Conservation (phyloP, 1,284 basidiomycete species). For the Boletus smithii region DNA sequence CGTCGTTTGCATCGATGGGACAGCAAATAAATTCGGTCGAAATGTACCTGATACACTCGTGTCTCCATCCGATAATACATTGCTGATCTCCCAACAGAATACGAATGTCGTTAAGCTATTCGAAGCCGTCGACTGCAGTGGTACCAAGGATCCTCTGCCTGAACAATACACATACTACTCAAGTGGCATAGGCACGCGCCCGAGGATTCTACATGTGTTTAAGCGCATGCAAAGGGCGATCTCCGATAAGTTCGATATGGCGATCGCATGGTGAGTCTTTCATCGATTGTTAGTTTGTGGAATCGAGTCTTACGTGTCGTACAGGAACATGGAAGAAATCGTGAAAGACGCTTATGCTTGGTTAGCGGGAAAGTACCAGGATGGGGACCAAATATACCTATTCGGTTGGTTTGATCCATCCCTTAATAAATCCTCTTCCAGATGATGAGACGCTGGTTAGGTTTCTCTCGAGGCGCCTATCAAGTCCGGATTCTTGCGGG, state of each 20-base stretch:
- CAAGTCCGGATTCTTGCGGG: conserved; percentile 32
- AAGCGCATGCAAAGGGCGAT: conserved; percentile 15
- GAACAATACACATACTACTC: conserved; percentile 39
- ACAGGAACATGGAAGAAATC: conserved; percentile 36
- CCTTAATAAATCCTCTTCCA: too few relatives aligned
- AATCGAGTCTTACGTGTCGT: too few relatives aligned
- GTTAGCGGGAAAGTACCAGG: conserved; percentile 37
- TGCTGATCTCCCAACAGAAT: conserved; percentile 13
- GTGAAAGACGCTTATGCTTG: conserved; percentile 39
- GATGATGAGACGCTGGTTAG: too few relatives aligned
- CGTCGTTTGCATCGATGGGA: conserved; percentile 37
- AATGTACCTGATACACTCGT: conserved; percentile 16
- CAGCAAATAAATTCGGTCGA: conserved; percentile 33
- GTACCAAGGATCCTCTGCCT: conserved; percentile 13
- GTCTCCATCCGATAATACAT: neutral
- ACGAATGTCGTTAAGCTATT: conserved; percentile 27
- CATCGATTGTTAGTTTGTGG: too few relatives aligned
- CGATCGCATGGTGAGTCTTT: conserved; percentile 19
- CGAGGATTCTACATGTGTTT: conserved; percentile 25
- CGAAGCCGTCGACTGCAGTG: conserved; percentile 15
- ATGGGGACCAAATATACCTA: conserved; percentile 37
- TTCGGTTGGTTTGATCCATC: conserved; percentile 32
- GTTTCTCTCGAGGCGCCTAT: conserved; percentile 37
- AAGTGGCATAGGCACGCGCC: conserved; percentile 42
- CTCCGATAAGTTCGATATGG: conserved; percentile 23